phyloP scores from a whole-genome alignment of 495 filamentous ascomycete genomes.

The Xylaria sp. region DNA sequence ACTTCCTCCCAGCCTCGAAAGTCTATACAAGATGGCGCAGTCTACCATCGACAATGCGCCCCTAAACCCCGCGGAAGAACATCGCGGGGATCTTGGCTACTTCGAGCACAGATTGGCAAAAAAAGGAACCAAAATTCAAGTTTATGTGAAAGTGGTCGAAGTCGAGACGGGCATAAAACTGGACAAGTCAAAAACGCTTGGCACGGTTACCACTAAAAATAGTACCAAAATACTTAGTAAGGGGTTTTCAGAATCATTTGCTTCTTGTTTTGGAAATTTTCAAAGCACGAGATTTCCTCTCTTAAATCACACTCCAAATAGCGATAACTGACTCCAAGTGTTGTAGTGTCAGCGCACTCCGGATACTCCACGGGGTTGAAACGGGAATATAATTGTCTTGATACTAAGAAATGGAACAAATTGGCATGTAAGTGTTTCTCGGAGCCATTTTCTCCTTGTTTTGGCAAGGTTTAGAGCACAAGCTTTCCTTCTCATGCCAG shows the following conservation, averaged over 20 bases:
- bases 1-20: too few species aligned
- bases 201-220: constrained; percentile 31
- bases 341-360: constrained; percentile 25
- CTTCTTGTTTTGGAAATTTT: too few species aligned
- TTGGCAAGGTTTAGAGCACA: too few species aligned
- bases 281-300: too few species aligned
- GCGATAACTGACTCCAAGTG: neutral
- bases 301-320: too few species aligned
- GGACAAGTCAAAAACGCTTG: constrained; percentile 37
- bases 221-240: constrained; percentile 20
- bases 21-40: neutral
- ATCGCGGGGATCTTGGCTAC: neutral
- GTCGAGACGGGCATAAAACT: constrained; percentile 29
- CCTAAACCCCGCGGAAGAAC: neutral
- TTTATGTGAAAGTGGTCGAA: constrained; percentile 31
- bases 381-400: constrained; percentile 25
- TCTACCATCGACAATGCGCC: neutral
- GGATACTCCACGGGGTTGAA: constrained; percentile 27
- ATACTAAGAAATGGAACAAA: constrained; percentile 33
- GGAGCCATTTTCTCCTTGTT: too few species aligned
- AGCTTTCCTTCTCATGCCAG: too few species aligned
- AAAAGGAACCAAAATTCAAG: constrained; percentile 29
- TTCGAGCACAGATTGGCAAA: neutral
- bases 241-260: neutral
- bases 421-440: constrained; percentile 23